These are phyloP conservation scores for Solanum peruvianum DNA, from an alignment of 257 asterid genomes.

Conservation along the genomic window DNA sequence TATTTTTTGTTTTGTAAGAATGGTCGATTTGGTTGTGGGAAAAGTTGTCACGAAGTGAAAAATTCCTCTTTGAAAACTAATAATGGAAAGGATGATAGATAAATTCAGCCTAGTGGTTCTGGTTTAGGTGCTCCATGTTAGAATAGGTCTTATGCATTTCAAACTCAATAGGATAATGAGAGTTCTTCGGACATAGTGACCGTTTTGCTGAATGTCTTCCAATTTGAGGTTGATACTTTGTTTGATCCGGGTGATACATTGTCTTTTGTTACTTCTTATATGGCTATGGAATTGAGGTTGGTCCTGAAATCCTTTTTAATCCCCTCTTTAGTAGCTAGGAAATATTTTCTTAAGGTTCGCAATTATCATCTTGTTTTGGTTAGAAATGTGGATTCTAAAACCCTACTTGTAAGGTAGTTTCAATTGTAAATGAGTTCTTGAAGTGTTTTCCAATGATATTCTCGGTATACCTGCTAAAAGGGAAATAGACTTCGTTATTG, in stretches of 20 bases:
- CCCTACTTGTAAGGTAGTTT: neutral
- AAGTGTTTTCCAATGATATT: neutral
- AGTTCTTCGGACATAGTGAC: neutral
- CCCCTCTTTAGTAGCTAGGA: neutral
- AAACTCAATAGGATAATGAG: neutral
- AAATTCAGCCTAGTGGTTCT: neutral
- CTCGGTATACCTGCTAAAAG: neutral
- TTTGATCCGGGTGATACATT: neutral
- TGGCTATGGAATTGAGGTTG: neutral
- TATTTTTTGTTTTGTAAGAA: too few relatives aligned
- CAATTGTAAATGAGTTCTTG: neutral
- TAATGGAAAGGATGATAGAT: neutral
- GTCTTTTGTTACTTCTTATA: neutral
- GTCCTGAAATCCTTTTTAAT: neutral
- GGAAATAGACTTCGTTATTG: neutral
- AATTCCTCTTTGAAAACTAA: neutral
- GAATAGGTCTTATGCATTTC: neutral
- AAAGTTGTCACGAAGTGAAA: too few relatives aligned
- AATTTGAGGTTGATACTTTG: neutral
- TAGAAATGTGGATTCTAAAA: neutral
- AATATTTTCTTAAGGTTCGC: neutral
- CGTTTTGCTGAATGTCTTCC: neutral
- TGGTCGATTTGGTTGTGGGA: neutral
- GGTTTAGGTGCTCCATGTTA: neutral
- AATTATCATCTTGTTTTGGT: neutral